These are phyloP conservation scores for Teratosphaeria zuluensis DNA, from an alignment of 2,329 filamentous ascomycete species.

Conservation along the genomic window DNA sequence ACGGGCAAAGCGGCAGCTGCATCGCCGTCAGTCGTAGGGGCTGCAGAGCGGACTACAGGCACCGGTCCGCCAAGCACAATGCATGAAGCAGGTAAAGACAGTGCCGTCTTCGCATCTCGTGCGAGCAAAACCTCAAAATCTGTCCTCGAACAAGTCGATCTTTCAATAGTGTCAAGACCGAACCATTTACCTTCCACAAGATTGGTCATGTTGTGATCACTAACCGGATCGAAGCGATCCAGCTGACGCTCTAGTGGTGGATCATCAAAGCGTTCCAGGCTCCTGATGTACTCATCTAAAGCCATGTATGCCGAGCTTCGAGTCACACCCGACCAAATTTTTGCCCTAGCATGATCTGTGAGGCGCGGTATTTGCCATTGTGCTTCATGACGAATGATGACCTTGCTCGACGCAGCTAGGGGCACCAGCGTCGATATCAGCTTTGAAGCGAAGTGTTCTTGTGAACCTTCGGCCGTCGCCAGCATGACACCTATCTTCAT, in stretches of 20 bases:
- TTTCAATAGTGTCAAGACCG: constrained; percentile 33
- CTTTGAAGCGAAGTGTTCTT: constrained; percentile 29
- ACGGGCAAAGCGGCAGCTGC: neutral
- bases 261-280: constrained; percentile 33
- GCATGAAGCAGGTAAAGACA: constrained; percentile 5
- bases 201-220: constrained; percentile 34
- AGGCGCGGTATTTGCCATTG: constrained; percentile 39
- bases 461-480: constrained; percentile 27
- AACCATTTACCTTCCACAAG: constrained; percentile 39
- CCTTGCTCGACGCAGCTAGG: constrained; percentile 39
- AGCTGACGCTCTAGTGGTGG: constrained; percentile 29
- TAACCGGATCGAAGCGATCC: constrained; percentile 33
- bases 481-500: constrained; percentile 38
- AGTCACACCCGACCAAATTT: constrained; percentile 28
- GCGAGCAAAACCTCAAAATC: constrained; percentile 32
- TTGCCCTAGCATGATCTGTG: constrained; percentile 30
- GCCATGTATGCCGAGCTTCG: constrained; percentile 32
- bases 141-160: constrained; percentile 23
- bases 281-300: constrained; percentile 35
- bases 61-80: constrained; percentile 24
- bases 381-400: constrained; percentile 44
- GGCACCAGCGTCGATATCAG: constrained; percentile 35
- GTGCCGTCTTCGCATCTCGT: constrained; percentile 11
- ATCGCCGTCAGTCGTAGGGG: neutral
- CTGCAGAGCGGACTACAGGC: neutral